These are phyloP conservation scores for Beauveria sp. DNA, from an alignment of 2,329 filamentous ascomycete species.

Conservation along the genomic window DNA sequence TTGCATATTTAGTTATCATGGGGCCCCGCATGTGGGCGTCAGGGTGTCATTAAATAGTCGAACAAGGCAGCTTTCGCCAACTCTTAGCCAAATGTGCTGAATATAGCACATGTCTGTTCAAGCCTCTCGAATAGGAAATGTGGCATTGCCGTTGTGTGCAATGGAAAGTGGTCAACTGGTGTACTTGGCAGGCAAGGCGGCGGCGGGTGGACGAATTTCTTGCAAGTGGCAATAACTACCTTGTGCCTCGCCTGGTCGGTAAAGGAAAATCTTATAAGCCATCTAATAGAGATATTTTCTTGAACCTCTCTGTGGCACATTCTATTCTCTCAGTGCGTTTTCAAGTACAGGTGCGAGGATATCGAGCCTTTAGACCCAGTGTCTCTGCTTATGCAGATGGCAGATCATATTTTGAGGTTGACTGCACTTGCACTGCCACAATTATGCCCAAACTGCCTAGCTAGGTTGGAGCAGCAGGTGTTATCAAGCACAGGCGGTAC, in stretches of 20 bases:
- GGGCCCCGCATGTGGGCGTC: too few species aligned
- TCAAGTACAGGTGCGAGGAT: not conserved
- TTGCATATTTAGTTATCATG: not conserved
- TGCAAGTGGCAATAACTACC: not conserved
- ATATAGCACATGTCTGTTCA: not conserved
- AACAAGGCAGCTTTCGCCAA: not conserved
- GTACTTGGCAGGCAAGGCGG: not conserved
- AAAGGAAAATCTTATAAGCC: not conserved
- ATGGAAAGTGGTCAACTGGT: not conserved
- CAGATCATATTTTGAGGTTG: not conserved
- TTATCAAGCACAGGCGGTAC: not conserved
- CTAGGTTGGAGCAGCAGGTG: not conserved
- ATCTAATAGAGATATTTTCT: not conserved
- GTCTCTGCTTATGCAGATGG: not conserved
- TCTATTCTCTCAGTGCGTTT: not conserved
- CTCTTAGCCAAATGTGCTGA: not conserved
- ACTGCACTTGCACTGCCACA: slow-evolving; percentile 5
- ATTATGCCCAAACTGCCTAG: not conserved
- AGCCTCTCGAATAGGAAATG: not conserved
- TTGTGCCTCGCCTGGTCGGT: not conserved
- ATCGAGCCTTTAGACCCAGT: not conserved
- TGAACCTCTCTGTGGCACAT: not conserved
- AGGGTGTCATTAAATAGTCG: not conserved
- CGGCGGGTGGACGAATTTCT: not conserved
- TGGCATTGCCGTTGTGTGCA: too few species aligned